Evolutionary conservation across 805 yeast species (phyloP).

Genomic region (Lipomyces japonicus): DNA sequence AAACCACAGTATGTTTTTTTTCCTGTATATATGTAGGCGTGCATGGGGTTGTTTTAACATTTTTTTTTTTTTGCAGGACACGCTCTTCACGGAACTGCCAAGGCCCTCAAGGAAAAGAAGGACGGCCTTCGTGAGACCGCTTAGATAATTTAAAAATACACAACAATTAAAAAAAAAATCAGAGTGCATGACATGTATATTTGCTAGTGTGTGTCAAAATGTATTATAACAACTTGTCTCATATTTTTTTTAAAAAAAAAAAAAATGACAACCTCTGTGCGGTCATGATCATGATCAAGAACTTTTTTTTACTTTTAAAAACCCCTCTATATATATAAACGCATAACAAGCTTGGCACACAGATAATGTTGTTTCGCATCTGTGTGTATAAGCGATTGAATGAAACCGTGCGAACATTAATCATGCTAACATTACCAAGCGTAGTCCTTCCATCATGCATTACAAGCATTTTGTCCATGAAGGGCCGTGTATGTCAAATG

Average conservation of each 20-base stretch:
- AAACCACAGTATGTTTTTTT: conserved; percentile 70
- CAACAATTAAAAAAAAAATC: neutral
- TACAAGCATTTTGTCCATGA: conserved; percentile 4
- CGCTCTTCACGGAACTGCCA: conserved; percentile 97
- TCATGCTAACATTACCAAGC: conserved; percentile 16
- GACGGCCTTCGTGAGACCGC: conserved; percentile 4
- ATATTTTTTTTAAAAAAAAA: too few relatives aligned
- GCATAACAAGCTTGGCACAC: neutral
- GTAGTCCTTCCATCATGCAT: conserved; percentile 8
- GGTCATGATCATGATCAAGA: too few relatives aligned
- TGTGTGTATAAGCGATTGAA: neutral
- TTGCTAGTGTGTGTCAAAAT: conserved; percentile 2
- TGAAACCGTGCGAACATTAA: conserved; percentile 13
- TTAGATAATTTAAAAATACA: neutral
- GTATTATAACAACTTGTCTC: neutral
- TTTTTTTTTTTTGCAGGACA: conserved; percentile 31
- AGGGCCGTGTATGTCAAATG: conserved; percentile 18
- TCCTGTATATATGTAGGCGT: neutral
- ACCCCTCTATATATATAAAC: neutral
- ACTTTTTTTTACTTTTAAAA: neutral
- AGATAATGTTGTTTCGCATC: conserved; percentile 6
- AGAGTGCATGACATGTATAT: conserved; percentile 6
- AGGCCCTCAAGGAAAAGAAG: conserved; percentile 51
- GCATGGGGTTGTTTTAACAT: neutral
- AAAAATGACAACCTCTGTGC: too few relatives aligned